Conservation (phyloP, 306 rosid genomes). For the Hippophae tibetana region DNA sequence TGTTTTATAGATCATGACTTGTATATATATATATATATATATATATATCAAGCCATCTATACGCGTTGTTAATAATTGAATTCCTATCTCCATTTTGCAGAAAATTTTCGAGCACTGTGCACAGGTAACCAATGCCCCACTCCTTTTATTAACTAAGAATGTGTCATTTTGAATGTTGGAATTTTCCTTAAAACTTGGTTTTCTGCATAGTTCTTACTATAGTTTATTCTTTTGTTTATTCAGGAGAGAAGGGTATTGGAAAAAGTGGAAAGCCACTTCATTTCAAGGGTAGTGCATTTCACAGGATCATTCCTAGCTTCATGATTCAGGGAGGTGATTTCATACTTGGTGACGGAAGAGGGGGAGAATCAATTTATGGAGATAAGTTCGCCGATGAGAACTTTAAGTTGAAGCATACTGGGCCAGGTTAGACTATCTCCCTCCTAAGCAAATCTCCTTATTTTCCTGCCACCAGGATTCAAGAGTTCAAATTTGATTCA, state of each 20-base stretch:
- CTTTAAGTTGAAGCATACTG: conserved; percentile 89
- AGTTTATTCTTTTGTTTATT: background rate
- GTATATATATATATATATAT: background rate
- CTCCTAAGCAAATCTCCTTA: background rate
- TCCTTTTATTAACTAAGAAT: conserved; percentile 3
- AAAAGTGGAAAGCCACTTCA: conserved; percentile 80
- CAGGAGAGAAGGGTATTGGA: conserved; percentile 91
- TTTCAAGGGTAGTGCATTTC: conserved; percentile 80
- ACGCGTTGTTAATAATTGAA: conserved; percentile 1
- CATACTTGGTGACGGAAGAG: conserved; percentile 88
- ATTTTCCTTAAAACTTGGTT: background rate
- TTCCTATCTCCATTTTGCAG: conserved; percentile 36
- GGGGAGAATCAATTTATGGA: conserved; percentile 95
- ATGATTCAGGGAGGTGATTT: conserved; percentile 99
- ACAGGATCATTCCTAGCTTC: conserved; percentile 96
- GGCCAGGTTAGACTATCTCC: conserved; percentile 48
- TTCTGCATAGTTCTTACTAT: background rate
- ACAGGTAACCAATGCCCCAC: conserved; percentile 48
- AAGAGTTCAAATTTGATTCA: background rate
- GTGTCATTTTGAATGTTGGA: background rate
- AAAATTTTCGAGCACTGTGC: conserved; percentile 92
- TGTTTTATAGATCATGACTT: background rate
- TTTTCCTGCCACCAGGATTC: background rate
- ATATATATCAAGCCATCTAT: background rate
- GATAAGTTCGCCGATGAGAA: conserved; percentile 92